Percentiles rank a stretch among this genome's conserved stretches.
These are phyloP conservation scores for Paramecium primaurelia DNA, from an alignment of 73 alveolate genomes.

Conservation along the genomic window DNA sequence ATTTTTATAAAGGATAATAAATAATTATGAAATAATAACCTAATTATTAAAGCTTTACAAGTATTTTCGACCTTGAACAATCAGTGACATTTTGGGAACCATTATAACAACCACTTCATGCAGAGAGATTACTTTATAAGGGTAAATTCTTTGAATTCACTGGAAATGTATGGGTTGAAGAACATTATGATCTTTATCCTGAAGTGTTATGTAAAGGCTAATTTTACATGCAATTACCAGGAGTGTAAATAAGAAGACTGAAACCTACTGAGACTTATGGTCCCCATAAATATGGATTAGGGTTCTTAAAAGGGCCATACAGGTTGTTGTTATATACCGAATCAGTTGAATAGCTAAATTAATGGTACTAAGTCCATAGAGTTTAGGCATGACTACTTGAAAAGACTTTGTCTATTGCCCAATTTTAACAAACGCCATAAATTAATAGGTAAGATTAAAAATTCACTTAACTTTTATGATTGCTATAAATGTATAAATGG, in stretches of 20 bases:
- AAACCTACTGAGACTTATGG: slow-evolving; percentile 12
- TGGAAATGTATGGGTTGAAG: background rate
- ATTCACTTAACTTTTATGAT: background rate
- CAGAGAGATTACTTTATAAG: background rate
- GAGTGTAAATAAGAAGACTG: background rate
- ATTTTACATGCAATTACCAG: background rate
- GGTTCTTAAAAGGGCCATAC: background rate
- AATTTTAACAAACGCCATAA: slow-evolving; percentile 37
- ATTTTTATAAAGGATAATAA: background rate
- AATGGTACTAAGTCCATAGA: background rate
- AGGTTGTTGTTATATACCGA: background rate
- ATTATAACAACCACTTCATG: background rate
- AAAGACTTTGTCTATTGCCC: slow-evolving; percentile 27
- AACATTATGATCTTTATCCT: slow-evolving; percentile 9
- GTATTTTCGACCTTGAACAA: background rate
- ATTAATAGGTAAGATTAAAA: background rate
- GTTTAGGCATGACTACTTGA: slow-evolving; percentile 43
- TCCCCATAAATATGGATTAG: slow-evolving; percentile 28
- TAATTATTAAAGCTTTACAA: background rate
- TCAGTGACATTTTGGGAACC: background rate
- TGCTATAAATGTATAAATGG: slow-evolving; percentile 40
- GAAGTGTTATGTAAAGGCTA: background rate
- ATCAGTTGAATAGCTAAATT: background rate
- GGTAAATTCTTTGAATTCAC: background rate
- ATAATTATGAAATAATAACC: background rate